phyloP scores from a whole-genome alignment of 2,329 filamentous ascomycete species.

The Blastomyces silverae region DNA sequence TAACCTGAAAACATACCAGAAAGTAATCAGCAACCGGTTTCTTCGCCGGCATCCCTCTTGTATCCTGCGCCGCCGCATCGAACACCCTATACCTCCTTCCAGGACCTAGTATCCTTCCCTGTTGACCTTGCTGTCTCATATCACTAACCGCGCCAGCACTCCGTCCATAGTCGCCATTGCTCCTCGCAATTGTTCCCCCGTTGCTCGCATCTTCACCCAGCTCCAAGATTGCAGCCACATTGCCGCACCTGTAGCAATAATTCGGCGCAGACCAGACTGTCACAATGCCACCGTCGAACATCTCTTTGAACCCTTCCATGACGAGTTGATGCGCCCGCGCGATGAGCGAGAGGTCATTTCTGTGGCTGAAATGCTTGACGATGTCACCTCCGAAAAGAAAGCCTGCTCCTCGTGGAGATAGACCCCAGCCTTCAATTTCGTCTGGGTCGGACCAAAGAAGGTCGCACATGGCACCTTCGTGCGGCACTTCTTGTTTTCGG shows the following conservation, averaged over 20 bases:
- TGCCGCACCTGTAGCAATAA: conserved; percentile 93
- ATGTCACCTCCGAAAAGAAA: conserved; percentile 96
- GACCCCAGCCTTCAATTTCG: conserved; percentile 94
- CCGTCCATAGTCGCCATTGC: conserved; percentile 44
- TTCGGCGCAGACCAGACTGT: conserved; percentile 99
- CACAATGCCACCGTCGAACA: conserved; percentile 93
- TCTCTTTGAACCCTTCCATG: conserved; percentile 99
- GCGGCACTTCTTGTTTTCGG: conserved; percentile 94
- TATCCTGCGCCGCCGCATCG: conserved; percentile 92
- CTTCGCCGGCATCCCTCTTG: conserved; percentile 95
- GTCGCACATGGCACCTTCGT: conserved; percentile 98
- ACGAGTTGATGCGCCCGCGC: conserved; percentile 94
- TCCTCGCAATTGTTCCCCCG: conserved; percentile 60
- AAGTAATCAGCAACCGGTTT: conserved; percentile 98
- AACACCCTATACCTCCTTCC: conserved; percentile 91
- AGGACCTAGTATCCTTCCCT: conserved; percentile 55
- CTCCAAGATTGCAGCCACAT: conserved; percentile 91
- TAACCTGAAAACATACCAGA: conserved; percentile 43
- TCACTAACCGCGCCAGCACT: conserved; percentile 42
- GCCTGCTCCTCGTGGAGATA: conserved; percentile 87
- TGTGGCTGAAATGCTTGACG: conserved; percentile 90
- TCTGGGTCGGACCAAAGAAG: conserved; percentile 97
- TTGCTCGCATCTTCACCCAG: conserved; percentile 81
- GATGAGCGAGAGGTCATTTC: conserved; percentile 85
- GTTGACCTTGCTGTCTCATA: conserved; percentile 43